Base-by-base conservation (phyloP, 2,329 filamentous ascomycete genomes). In the Colletotrichum theobromicola region DNA sequence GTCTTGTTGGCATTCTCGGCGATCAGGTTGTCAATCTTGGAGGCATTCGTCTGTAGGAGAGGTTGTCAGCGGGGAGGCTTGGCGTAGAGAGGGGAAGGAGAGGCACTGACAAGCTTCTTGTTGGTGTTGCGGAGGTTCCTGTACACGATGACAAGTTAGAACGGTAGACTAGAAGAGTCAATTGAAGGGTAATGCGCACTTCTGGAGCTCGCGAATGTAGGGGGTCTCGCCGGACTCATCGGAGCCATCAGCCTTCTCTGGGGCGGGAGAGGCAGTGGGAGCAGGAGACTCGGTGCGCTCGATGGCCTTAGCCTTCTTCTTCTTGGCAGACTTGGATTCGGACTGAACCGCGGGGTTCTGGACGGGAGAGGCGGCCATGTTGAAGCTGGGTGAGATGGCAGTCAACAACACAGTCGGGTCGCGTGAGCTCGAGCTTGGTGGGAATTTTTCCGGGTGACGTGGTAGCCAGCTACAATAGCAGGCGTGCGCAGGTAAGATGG, bases 91-190 rank as follows among this genome's bases (percentile, higher is more conserved):
- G 66, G 42, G 68, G 9, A 34, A 35, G 53, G 34, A 46, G 34
- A 55, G 37, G 7, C 70, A 88, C 94, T 87, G 86, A 98, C 95
- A 80, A 98, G 93, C 87, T 98, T 98, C 91, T 98, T 98, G 88
- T 93, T 94, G 81, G 97, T 87, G 84, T 97, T 98, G 82, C 96
- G 95, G 80, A 98, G 94, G 84, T 92, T 95, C 89, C 95, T 98
- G 42, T 2, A 50, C n/a, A 78, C 28, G 15, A 12, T 77, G 28
- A 30, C 58, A 18, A 70, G 55, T 60, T 68, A 77, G 70, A 64
- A 76, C 26, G n/a, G 4, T 21, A 32, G 18, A 9, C 32, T 13
- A 37, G 26, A 26, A 34, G 67, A 66, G 46, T 53, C 75, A 73
- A 72, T 71, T 58, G 61, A 50, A 42, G 8, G 61, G 30, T 70